Base-by-base conservation (phyloP, 352 stramenopile species). In the Aphanomyces euteiches region DNA sequence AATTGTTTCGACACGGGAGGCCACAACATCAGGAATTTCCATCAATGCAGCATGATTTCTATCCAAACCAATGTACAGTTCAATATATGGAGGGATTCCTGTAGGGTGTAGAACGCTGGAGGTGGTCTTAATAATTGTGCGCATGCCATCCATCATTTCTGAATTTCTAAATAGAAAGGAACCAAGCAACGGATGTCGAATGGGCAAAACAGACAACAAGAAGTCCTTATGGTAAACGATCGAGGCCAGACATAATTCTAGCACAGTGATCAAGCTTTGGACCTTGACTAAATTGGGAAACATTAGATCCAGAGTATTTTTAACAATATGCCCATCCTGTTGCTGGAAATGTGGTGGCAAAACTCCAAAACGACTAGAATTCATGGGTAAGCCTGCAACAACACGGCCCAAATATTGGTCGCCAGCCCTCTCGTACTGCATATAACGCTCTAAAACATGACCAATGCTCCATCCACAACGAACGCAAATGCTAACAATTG, bases 391-490 rank as follows among this genome's bases (percentile, higher is more conserved):
- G 1, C 66, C 37, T 1, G 59, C 64, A 13, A 75, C 63, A 21
- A 73, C 15, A 7, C 65, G 65, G 4, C 56, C 66, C 3, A 65
- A 3, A 67, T 69, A 66, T 36, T 72, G 59, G 15, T 67, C 39
- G 1, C 56, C 50, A 40, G 54, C 48, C 15, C 21, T 15, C 38
- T 68, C 72, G 56, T 67, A 69, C 12, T 53, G 28, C 28, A 65
- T 63, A 38, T 72, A 66, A 28, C 61, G 53, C 6, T 72, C 70
- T 48, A 67, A 56, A 53, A 66, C 50, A 58, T 54, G 39, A 36
- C 48, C 66, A n/a, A 67, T 10, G n/a, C 61, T 47, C 53, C 56
- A 72, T 7, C 53, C 47, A 43, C 61, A 71, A 3, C 69, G 69
- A 7, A 72, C 48, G 28, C 47, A 72, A 4, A 72, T 50, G 50